A percentile compares a stretch with the other conserved stretches of the same genome.
phyloP scores from a whole-genome alignment of 2,329 filamentous ascomycete species.

The Talaromyces sp. region DNA sequence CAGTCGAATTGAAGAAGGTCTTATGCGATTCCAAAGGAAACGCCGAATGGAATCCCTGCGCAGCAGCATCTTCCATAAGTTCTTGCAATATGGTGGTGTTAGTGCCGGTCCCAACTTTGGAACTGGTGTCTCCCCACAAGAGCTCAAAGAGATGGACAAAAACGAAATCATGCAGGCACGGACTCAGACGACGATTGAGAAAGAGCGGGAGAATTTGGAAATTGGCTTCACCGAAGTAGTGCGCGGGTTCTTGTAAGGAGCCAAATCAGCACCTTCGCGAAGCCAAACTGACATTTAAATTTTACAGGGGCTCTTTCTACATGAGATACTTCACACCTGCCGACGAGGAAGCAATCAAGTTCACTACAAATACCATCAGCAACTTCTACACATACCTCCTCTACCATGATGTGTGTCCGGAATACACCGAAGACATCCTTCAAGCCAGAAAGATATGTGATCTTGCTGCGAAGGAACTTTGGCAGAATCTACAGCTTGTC shows the following conservation, averaged over 20 bases:
- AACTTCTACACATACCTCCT: slow-evolving; percentile 90
- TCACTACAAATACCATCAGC: slow-evolving; percentile 68
- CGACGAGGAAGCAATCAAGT: slow-evolving; percentile 55
- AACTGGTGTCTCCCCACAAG: slow-evolving; percentile 62
- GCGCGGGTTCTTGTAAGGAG: slow-evolving; percentile 73
- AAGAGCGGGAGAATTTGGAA: slow-evolving; percentile 68
- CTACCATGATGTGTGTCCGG: slow-evolving; percentile 82
- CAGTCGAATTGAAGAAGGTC: slow-evolving; percentile 81
- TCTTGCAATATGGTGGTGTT: slow-evolving; percentile 81
- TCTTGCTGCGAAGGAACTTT: slow-evolving; percentile 67
- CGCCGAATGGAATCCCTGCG: slow-evolving; percentile 71
- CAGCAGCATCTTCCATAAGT: slow-evolving; percentile 71
- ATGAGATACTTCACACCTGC: slow-evolving; percentile 61
- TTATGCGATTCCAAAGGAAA: slow-evolving; percentile 76
- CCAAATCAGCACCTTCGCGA: neutral
- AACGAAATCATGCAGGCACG: slow-evolving; percentile 66
- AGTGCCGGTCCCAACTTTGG: slow-evolving; percentile 66
- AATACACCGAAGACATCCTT: slow-evolving; percentile 70
- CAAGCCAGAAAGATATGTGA: slow-evolving; percentile 69
- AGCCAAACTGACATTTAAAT: neutral
- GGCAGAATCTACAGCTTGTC: slow-evolving; percentile 57
- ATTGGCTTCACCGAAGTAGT: slow-evolving; percentile 81
- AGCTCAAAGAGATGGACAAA: slow-evolving; percentile 63
- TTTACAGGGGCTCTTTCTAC: slow-evolving; percentile 57
- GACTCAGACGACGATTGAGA: slow-evolving; percentile 49